Evolutionary conservation across 2,329 filamentous ascomycete species (phyloP).

Genomic region (Dendrostoma leiphaemia): DNA sequence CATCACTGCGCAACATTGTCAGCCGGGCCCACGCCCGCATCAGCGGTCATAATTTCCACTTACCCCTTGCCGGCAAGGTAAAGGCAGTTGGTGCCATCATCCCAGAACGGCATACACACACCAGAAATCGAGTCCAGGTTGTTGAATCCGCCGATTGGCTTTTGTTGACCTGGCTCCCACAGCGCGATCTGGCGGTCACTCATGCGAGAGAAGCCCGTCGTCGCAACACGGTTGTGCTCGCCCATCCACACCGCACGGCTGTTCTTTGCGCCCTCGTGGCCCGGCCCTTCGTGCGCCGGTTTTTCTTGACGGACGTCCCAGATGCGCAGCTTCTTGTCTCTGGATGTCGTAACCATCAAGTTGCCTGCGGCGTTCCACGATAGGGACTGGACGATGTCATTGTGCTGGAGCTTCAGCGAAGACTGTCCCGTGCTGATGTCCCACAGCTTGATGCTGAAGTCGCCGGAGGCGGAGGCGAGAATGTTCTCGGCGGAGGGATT

Average conservation of each 20-base stretch:
- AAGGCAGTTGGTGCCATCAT: constrained; percentile 85
- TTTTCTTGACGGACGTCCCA: constrained; percentile 97
- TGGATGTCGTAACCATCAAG: constrained; percentile 85
- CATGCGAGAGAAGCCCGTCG: constrained; percentile 97
- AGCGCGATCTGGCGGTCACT: constrained; percentile 94
- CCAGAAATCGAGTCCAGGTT: constrained; percentile 94
- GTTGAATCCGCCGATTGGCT: constrained; percentile 87
- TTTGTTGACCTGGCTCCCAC: constrained; percentile 85
- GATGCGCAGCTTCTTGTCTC: constrained; percentile 96
- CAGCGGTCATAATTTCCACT: constrained; percentile 32
- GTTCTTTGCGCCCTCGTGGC: constrained; percentile 94
- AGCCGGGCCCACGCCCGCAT: constrained; percentile 15
- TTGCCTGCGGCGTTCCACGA: constrained; percentile 92
- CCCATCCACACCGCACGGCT: constrained; percentile 96
- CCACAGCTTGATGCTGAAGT: constrained; percentile 95
- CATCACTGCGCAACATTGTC: constrained; percentile 60
- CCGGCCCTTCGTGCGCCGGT: constrained; percentile 77
- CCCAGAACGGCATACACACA: constrained; percentile 99
- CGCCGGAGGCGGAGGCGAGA: constrained; percentile 90
- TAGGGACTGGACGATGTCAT: constrained; percentile 90
- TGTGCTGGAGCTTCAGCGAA: constrained; percentile 76
- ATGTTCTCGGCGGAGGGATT: constrained; percentile 96
- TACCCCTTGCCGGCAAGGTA: constrained; percentile 97
- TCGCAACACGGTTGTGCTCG: constrained; percentile 92
- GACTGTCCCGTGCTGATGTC: constrained; percentile 78